These are phyloP conservation scores for Rhododendron molle DNA, from an alignment of 148 eudicot species.

Conservation along the genomic window DNA sequence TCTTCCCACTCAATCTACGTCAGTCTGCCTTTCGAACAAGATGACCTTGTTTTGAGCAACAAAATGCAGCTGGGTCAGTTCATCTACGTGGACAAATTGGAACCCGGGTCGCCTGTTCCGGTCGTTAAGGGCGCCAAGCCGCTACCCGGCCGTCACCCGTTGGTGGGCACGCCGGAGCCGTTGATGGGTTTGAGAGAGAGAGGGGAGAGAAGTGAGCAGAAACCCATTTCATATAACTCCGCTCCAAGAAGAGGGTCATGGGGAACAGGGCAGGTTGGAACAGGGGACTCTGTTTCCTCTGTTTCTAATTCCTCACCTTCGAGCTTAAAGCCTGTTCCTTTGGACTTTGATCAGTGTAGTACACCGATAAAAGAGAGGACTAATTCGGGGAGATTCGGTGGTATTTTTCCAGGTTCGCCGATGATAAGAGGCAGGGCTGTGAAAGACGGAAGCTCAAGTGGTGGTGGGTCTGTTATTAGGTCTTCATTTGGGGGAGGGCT, in stretches of 20 bases:
- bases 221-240: constrained; percentile 15
- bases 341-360: constrained; percentile 80
- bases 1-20: constrained; percentile 89
- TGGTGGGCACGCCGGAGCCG: constrained; percentile 82
- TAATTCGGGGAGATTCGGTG: constrained; percentile 18
- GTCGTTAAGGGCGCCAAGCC: constrained; percentile 67
- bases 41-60: constrained; percentile 82
- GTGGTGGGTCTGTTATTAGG: constrained; percentile 26
- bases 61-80: constrained; percentile 89
- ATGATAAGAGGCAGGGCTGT: constrained; percentile 36
- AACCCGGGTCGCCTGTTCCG: constrained; percentile 86
- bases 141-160: constrained; percentile 81
- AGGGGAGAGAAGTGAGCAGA: constrained; percentile 43
- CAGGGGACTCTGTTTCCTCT: constrained; percentile 23
- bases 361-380: constrained; percentile 62
- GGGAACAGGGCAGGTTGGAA: constrained; percentile 42
- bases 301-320: constrained; percentile 26
- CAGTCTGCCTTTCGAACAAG: constrained; percentile 73
- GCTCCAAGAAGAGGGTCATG: constrained; percentile 74
- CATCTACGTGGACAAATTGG: constrained; percentile 64
- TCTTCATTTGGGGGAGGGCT: constrained; percentile 55
- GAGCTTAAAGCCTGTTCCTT: constrained; percentile 47
- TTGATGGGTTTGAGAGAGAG: constrained; percentile 59
- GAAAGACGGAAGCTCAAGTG: constrained; percentile 30
- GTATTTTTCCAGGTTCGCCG: constrained; percentile 53